These are phyloP conservation scores for Nicotiana undulata DNA, from an alignment of 257 asterid species.

Conservation along the genomic window DNA sequence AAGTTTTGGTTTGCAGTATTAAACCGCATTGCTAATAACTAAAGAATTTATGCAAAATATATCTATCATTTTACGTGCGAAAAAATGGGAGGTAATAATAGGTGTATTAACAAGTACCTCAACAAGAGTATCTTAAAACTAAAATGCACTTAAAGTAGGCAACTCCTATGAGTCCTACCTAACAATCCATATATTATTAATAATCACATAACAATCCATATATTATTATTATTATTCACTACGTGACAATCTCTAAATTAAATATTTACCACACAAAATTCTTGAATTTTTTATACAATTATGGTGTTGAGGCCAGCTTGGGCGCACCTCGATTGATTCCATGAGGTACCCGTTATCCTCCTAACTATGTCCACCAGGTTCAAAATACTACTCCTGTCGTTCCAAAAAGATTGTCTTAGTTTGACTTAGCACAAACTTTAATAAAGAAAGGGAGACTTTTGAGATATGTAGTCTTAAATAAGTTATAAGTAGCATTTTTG, in stretches of 20 bases:
- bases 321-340: no score
- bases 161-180: background rate
- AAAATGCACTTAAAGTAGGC: background rate
- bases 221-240: background rate
- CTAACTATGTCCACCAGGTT: no score
- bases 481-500: no score
- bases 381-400: no score
- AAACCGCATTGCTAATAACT: background rate
- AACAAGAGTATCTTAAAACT: background rate
- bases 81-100: background rate
- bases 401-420: no score
- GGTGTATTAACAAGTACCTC: background rate
- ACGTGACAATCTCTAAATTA: background rate
- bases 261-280: background rate
- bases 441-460: no score
- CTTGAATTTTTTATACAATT: no score
- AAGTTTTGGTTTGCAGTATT: background rate
- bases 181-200: background rate
- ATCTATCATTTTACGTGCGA: background rate
- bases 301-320: no score
- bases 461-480: no score
- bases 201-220: background rate
- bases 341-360: no score
- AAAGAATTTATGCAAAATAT: background rate
- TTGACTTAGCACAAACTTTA: no score